Base-by-base conservation (phyloP, 2,329 filamentous ascomycete genomes). In the Huntiella bhutanensis region DNA sequence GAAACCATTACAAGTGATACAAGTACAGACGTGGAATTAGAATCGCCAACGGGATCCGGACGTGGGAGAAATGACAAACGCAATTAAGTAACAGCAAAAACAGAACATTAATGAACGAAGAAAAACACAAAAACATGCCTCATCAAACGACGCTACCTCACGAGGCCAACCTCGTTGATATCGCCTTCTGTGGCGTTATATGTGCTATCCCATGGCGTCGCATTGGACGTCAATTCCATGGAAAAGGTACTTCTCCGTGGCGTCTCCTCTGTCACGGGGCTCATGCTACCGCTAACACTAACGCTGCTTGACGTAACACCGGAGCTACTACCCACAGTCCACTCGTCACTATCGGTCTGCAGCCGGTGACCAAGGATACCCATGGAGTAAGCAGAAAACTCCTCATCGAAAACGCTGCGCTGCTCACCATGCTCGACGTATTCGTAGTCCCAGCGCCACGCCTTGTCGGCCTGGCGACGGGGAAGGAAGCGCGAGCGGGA, bases 371-470 rank as follows among this genome's bases (percentile, higher is more conserved):
- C 65, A 44, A 71, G 56, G 10, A 69, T 55, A 8, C 65, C 65
- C 8, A 71, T 61, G 19, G 65, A 63, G 52, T 65, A 68, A 43
- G 63, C 58, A 44, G 64, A 63, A 47, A 63, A 62, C 55, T 70
- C 64, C 54, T 72, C 69, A 47, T 70, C 67, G 3, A 55, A 50
- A 2, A 54, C 40, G 5, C 15, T 54, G 41, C 51, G 51, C 33
- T 58, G 51, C 50, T 59, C 58, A 55, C 88, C 88, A 49, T 80
- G 64, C 65, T 95, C 87, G 51, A 93, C 77, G 54, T 86, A 94
- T 56, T 95, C 87, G 62, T 96, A 95, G 54, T 95, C 83, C 86
- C 87, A 96, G 51, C 88, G 77, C 62, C 82, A 84, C 54, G 73
- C 71, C 71, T 95, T 95, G 62, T 85, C 86, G 44, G 71, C 62